These are phyloP conservation scores for Acacia pycnantha DNA, from an alignment of 331 rosid species.

Conservation along the genomic window DNA sequence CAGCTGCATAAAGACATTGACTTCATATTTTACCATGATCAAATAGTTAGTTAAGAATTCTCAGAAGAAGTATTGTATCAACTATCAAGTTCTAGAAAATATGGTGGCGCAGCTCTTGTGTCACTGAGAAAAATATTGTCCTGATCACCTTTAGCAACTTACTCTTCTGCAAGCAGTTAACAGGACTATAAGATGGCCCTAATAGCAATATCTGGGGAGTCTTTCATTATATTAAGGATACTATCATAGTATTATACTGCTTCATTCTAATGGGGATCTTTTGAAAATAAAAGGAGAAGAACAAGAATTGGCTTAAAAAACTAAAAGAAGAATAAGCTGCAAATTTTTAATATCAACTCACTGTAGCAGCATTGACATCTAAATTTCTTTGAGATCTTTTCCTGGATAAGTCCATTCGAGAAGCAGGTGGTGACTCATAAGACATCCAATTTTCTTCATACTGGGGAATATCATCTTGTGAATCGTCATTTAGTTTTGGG, in stretches of 20 bases:
- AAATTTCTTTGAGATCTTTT: constrained; percentile 55
- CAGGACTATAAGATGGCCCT: neutral
- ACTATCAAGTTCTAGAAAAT: neutral
- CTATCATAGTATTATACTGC: neutral
- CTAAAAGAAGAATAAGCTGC: constrained; percentile 10
- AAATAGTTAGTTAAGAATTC: neutral
- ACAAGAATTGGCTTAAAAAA: neutral
- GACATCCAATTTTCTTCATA: constrained; percentile 66
- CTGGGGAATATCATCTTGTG: constrained; percentile 40
- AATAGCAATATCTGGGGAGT: neutral
- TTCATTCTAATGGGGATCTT: neutral
- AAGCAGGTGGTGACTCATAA: constrained; percentile 45
- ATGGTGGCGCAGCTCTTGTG: neutral
- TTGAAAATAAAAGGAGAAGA: neutral
- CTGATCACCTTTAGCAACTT: neutral
- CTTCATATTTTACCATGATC: neutral
- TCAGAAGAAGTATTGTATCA: neutral
- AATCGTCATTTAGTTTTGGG: constrained; percentile 39
- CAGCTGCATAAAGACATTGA: neutral
- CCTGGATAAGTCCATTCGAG: constrained; percentile 57
- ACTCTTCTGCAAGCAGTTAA: neutral
- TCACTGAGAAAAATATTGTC: neutral
- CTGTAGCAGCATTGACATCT: constrained; percentile 70
- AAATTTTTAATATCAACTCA: constrained; percentile 37
- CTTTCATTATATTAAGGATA: neutral